Conservation (phyloP, 1,284 basidiomycete species). For the Trametes pubescens region DNA sequence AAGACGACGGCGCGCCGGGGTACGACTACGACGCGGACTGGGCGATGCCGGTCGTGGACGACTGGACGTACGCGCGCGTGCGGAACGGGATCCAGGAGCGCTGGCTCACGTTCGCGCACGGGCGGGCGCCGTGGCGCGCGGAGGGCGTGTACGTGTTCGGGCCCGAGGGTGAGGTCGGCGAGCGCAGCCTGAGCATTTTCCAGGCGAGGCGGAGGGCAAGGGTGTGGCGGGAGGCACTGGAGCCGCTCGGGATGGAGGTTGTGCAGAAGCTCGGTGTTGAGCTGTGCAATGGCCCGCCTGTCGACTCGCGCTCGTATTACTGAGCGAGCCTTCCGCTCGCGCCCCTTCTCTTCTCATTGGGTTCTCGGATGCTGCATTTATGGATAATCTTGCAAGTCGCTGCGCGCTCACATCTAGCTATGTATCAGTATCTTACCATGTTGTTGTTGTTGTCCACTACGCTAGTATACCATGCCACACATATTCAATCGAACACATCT, state of each 20-base stretch:
- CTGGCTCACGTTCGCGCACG: slow-evolving; percentile 79
- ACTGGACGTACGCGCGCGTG: slow-evolving; percentile 68
- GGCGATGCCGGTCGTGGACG: slow-evolving; percentile 56
- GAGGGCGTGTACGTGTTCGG: slow-evolving; percentile 79
- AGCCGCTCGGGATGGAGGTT: slow-evolving; percentile 68
- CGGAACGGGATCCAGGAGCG: slow-evolving; percentile 72
- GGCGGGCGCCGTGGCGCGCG: slow-evolving; percentile 72
- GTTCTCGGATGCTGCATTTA: slow-evolving; percentile 15
- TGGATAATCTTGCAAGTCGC: slow-evolving; percentile 5
- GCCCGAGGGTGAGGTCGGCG: slow-evolving; percentile 73
- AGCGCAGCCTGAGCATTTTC: slow-evolving; percentile 63
- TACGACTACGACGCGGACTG: slow-evolving; percentile 39
- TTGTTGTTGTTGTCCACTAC: slow-evolving; percentile 13
- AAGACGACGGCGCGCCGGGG: slow-evolving; percentile 29
- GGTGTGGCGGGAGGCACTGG: slow-evolving; percentile 69
- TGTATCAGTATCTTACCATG: slow-evolving; percentile 23
- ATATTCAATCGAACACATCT: neutral
- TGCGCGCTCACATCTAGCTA: neutral
- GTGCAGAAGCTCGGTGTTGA: slow-evolving; percentile 78
- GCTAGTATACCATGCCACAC: slow-evolving; percentile 12
- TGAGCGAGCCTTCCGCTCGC: neutral
- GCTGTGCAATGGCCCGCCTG: slow-evolving; percentile 69
- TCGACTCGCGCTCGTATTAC: slow-evolving; percentile 24
- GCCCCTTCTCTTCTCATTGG: neutral
- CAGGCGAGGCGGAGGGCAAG: slow-evolving; percentile 54